Conservation (phyloP, 441 rosid genomes). For the Eutrema salsugineum region DNA sequence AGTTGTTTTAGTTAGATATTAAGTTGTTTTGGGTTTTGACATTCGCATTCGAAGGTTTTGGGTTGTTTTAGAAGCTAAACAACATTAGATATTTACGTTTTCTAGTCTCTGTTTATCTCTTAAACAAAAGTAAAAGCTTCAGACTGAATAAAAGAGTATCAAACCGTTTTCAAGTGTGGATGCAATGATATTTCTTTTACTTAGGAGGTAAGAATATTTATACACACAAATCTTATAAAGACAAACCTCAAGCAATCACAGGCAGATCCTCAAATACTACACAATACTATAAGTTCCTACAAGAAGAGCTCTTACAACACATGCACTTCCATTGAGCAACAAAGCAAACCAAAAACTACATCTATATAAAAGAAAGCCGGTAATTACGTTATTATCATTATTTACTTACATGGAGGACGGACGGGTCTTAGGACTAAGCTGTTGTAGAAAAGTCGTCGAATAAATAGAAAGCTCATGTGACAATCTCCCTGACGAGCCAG, state of each 20-base stretch:
- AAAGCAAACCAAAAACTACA: slow-evolving; percentile 9
- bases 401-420: slow-evolving; percentile 15
- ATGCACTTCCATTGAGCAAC: neutral
- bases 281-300: slow-evolving; percentile 10
- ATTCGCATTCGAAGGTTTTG: neutral
- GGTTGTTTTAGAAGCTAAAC: neutral
- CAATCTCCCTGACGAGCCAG: slow-evolving; percentile 73
- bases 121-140: neutral
- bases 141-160: neutral
- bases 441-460: slow-evolving; percentile 32
- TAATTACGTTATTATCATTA: neutral
- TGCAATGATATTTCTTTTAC: neutral
- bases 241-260: slow-evolving; percentile 3
- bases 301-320: neutral
- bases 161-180: neutral
- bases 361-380: neutral
- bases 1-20: neutral
- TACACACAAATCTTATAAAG: slow-evolving; percentile 1
- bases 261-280: neutral
- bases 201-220: neutral
- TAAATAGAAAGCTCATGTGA: slow-evolving; percentile 37
- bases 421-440: neutral
- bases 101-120: neutral
- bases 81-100: neutral
- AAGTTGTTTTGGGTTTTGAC: neutral